A percentile compares a stretch with the other conserved stretches of the same genome.
Conservation (phyloP, 352 stramenopile genomes). For the Pelagophyceae sp. region DNA sequence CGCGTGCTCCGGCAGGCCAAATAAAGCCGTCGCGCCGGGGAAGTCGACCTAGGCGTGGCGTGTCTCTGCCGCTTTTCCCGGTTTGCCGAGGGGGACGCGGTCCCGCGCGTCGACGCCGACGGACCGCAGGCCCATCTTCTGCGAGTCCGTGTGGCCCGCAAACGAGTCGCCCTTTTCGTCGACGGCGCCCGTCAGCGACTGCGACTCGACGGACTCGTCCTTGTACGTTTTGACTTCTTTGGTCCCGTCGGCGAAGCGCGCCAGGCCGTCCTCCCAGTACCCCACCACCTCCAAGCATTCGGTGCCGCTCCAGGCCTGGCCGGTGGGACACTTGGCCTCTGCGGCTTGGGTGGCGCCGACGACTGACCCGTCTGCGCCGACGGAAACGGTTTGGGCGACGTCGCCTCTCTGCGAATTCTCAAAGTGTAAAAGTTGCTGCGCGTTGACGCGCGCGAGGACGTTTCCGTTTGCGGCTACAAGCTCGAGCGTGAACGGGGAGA, state of each 20-base stretch:
- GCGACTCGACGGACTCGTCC: slow-evolving; percentile 37
- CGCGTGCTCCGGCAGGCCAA: slow-evolving; percentile 94
- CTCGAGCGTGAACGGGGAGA: not conserved
- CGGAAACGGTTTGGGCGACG: slow-evolving; percentile 21
- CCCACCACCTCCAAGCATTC: slow-evolving; percentile 67
- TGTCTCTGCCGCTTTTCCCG: no score
- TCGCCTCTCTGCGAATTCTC: slow-evolving; percentile 26
- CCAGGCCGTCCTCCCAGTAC: slow-evolving; percentile 93
- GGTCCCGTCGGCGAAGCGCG: slow-evolving; percentile 91
- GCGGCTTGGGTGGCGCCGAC: slow-evolving; percentile 25
- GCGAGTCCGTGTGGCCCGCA: slow-evolving; percentile 73
- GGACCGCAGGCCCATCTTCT: slow-evolving; percentile 73
- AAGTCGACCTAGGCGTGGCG: no score
- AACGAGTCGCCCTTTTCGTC: slow-evolving; percentile 76
- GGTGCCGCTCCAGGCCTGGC: slow-evolving; percentile 45
- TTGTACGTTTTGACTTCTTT: slow-evolving; percentile 47
- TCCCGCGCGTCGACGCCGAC: slow-evolving; percentile 92
- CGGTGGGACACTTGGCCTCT: slow-evolving; percentile 58
- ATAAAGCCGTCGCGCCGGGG: slow-evolving; percentile 66
- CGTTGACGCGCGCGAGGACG: slow-evolving; percentile 25
- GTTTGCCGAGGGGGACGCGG: no score
- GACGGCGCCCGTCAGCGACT: slow-evolving; percentile 25
- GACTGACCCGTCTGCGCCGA: not conserved
- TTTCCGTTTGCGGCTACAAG: not conserved
- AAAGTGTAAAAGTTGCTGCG: slow-evolving; percentile 38